A percentile compares a stretch with the other conserved stretches of the same genome.
Conservation (phyloP, 2,329 filamentous ascomycete genomes). For the Saccharata proteae region DNA sequence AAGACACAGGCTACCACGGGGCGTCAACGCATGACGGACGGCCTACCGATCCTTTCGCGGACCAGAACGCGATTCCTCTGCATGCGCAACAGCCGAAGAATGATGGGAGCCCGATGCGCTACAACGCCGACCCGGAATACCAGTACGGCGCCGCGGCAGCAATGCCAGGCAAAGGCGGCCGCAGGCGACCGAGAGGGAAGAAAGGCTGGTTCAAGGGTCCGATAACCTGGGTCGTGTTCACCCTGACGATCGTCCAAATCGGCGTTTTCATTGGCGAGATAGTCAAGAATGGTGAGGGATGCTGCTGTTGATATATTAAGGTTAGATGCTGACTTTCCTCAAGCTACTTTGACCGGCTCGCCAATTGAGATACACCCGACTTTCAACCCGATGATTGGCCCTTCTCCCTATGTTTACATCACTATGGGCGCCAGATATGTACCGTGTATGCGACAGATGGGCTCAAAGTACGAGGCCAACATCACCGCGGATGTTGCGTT, state of each 20-base stretch:
- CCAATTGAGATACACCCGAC: conserved; percentile 67
- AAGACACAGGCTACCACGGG: conserved; percentile 50
- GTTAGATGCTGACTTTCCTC: not conserved
- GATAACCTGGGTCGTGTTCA: conserved; percentile 71
- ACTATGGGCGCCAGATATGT: conserved; percentile 92
- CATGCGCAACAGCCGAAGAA: conserved; percentile 26
- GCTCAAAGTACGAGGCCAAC: conserved; percentile 45
- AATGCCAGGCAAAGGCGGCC: conserved; percentile 14
- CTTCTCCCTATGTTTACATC: conserved; percentile 79
- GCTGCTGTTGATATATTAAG: not conserved
- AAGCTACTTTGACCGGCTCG: conserved; percentile 64
- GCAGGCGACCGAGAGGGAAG: conserved; percentile 24
- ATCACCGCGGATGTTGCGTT: conserved; percentile 53
- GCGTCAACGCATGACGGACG: conserved; percentile 35
- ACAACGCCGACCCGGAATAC: conserved; percentile 29
- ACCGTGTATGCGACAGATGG: conserved; percentile 69
- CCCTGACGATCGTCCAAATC: conserved; percentile 64
- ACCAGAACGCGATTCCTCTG: conserved; percentile 37
- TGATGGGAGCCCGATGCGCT: conserved; percentile 24
- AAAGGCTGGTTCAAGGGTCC: conserved; percentile 45
- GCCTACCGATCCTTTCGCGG: conserved; percentile 41
- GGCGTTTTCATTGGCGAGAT: conserved; percentile 83
- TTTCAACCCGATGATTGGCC: conserved; percentile 97
- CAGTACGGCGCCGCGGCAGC: conserved; percentile 15
- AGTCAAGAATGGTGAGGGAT: conserved; percentile 62